phyloP scores from a whole-genome alignment of 1,284 basidiomycete genomes.

The Apiotrichum gamsii region DNA sequence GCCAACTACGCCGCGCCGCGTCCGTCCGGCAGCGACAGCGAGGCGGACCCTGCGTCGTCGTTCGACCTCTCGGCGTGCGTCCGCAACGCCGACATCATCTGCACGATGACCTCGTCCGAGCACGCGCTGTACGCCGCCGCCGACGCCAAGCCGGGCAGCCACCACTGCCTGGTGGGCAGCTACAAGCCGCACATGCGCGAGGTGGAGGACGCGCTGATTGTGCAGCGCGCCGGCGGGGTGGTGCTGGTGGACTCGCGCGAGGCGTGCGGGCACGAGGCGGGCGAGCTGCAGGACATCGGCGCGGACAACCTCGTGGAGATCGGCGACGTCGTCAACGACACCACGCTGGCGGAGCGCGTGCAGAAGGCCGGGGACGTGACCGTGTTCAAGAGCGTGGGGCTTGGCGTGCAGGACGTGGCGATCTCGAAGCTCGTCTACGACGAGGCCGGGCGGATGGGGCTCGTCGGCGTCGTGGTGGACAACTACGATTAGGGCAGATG shows the following conservation, averaged over 20 bases:
- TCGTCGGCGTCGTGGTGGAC: conserved; percentile 32
- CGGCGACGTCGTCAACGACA: conserved; percentile 8
- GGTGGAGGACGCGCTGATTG: conserved; percentile 54
- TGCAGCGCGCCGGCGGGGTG: conserved; percentile 52
- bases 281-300: conserved; percentile 55
- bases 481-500: conserved; percentile 42
- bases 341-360: background rate
- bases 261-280: conserved; percentile 66
- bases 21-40: background rate
- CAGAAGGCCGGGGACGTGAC: conserved; percentile 27
- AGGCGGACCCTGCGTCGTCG: background rate
- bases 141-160: conserved; percentile 53
- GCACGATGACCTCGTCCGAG: conserved; percentile 69
- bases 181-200: conserved; percentile 77
- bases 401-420: conserved; percentile 48
- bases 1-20: conserved; percentile 15
- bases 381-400: conserved; percentile 46
- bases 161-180: conserved; percentile 65
- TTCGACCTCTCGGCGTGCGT: conserved; percentile 26
- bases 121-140: conserved; percentile 59
- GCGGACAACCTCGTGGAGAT: conserved; percentile 12
- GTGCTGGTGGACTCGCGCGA: conserved; percentile 66
- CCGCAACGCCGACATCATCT: conserved; percentile 39
- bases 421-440: conserved; percentile 40
- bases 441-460: conserved; percentile 30